A percentile compares a stretch with the other conserved stretches of the same genome.
Evolutionary conservation across 1,284 basidiomycete genomes (phyloP).

Genomic region (Trichosporon ovoides): DNA sequence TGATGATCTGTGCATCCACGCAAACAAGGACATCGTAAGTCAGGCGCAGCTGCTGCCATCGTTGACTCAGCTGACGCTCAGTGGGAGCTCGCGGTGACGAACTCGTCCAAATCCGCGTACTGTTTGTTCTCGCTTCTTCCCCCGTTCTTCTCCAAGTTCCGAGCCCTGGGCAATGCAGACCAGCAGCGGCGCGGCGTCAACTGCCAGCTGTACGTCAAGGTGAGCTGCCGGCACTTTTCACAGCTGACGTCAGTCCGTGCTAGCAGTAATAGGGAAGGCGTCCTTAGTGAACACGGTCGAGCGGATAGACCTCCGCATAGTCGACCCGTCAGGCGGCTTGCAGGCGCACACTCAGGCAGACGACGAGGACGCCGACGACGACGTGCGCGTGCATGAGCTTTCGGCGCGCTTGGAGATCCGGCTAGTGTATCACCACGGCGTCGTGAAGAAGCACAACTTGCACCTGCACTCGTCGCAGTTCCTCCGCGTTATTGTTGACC

Average conservation of each 20-base stretch:
- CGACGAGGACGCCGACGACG: conserved; percentile 18
- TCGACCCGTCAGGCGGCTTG: conserved; percentile 33
- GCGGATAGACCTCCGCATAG: conserved; percentile 41
- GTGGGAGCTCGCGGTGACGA: conserved; percentile 46
- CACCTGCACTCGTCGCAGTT: conserved; percentile 42
- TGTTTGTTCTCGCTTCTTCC: conserved; percentile 40
- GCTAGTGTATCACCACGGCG: conserved; percentile 46
- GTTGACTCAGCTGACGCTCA: conserved; percentile 13
- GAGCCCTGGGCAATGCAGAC: conserved; percentile 21
- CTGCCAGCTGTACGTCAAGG: conserved; percentile 45
- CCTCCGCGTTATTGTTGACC: conserved; percentile 42
- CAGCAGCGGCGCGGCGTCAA: conserved; percentile 37
- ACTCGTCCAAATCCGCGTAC: conserved; percentile 45
- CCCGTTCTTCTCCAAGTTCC: conserved; percentile 41
- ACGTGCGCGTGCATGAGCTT: conserved; percentile 9
- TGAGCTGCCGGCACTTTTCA: conserved; percentile 16
- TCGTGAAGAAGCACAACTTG: conserved; percentile 43
- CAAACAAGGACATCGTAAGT: conserved; percentile 32
- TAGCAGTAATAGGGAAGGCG: conserved; percentile 41
- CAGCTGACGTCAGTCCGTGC: conserved; percentile 35
- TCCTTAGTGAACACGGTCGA: conserved; percentile 36
- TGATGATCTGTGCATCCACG: conserved; percentile 46
- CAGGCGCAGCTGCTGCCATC: neutral
- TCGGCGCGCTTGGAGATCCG: conserved; percentile 27
- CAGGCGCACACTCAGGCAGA: conserved; percentile 8